These are phyloP conservation scores for Acmispon strigosus DNA, from an alignment of 306 rosid genomes.

Conservation along the genomic window DNA sequence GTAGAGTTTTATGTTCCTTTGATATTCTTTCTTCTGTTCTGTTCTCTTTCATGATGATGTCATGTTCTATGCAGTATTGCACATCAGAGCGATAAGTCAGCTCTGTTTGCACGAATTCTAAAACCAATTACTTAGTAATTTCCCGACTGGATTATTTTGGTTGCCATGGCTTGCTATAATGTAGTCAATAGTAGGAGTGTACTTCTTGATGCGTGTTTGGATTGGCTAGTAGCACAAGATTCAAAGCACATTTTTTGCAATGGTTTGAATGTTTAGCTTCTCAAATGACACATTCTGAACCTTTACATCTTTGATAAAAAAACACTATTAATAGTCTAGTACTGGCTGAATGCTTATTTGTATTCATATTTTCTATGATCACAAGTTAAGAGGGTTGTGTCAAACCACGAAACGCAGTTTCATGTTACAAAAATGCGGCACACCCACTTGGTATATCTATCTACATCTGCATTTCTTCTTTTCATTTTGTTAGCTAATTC, in stretches of 20 bases:
- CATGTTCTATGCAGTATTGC: not conserved
- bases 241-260: no score
- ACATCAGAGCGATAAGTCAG: not conserved
- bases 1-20: not conserved
- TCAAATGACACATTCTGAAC: no score
- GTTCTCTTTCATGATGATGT: not conserved
- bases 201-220: not conserved
- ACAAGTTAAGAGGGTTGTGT: not conserved
- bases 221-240: no score
- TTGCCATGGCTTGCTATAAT: not conserved
- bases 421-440: not conserved
- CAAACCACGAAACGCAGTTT: not conserved
- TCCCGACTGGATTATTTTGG: not conserved
- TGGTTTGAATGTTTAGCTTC: no score
- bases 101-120: not conserved
- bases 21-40: not conserved
- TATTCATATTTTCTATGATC: not conserved
- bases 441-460: not conserved
- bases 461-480: not conserved
- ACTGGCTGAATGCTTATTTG: not conserved
- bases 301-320: no score
- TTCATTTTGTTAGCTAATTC: not conserved
- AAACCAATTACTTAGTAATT: not conserved
- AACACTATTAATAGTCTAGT: not conserved
- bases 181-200: not conserved